phyloP scores from a whole-genome alignment of 352 stramenopile genomes.

The Halophytophthora polymorphica region DNA sequence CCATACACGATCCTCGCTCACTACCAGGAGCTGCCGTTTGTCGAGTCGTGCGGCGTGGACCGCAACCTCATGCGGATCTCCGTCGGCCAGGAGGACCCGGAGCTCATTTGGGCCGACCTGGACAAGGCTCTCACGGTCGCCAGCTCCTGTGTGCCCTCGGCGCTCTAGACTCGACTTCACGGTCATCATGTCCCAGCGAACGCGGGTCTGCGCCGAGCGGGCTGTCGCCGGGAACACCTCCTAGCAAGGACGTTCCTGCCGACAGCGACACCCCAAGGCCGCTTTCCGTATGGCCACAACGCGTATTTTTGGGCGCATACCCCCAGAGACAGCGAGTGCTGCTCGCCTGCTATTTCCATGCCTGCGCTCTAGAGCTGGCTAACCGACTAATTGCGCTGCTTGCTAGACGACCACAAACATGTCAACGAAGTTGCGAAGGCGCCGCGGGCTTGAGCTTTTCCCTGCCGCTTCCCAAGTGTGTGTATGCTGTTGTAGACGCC shows the following conservation, averaged over 20 bases:
- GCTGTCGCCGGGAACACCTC: slow-evolving; percentile 14
- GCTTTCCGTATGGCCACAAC: slow-evolving; percentile 11
- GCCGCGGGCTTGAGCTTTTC: background rate
- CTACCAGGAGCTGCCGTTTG: slow-evolving; percentile 92
- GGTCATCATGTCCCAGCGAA: background rate
- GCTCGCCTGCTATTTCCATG: slow-evolving; percentile 27
- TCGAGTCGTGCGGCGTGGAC: slow-evolving; percentile 87
- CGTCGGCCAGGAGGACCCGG: slow-evolving; percentile 86
- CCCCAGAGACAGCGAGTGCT: no score
- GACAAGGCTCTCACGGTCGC: slow-evolving; percentile 30
- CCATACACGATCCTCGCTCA: slow-evolving; percentile 93
- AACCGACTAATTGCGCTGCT: slow-evolving; percentile 19
- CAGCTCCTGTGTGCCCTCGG: slow-evolving; percentile 10
- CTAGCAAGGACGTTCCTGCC: no score
- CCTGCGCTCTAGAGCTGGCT: slow-evolving; percentile 1
- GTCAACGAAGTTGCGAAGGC: background rate
- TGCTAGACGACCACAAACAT: slow-evolving; percentile 8
- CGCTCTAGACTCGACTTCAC: slow-evolving; percentile 11
- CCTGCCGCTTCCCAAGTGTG: no score
- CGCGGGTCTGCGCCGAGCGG: slow-evolving; percentile 7
- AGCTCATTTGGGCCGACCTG: slow-evolving; percentile 63
- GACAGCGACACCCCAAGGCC: slow-evolving; percentile 9
- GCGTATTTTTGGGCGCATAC: slow-evolving; percentile 23
- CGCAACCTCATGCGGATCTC: slow-evolving; percentile 90
- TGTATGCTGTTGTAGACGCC: no score